Evolutionary conservation across 176 grass and related monocot genomes (phyloP), one percentile per base, ranked within the genome.

Genomic region (Themeda triandra): DNA sequence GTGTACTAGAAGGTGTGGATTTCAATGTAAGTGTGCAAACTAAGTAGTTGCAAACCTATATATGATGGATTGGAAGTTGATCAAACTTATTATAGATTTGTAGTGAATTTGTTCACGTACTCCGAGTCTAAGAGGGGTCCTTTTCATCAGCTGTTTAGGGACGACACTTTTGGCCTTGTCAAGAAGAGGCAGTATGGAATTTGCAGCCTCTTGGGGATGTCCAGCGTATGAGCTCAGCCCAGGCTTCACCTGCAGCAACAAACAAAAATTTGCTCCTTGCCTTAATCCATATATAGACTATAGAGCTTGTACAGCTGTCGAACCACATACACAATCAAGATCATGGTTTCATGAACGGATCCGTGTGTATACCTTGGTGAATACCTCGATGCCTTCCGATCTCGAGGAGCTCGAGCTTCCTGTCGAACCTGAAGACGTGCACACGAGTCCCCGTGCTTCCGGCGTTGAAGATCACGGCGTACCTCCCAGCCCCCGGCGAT

Each of bases 81-180:
- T 8, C 6, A 54, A 1, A 8, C 6, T 54, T 54, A 56, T 56
- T 21, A 8, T 21, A 23, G 19, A 58, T n/a, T 58, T n/a, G 10
- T 58, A 18, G 46, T 58, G 8, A 23, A 21, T 23, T 58, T 19
- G 21, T 59, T 37, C 23, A 65, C 71, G 0, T 86, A 95, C 90
- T 63, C 86, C 93, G 10, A 92, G 75, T 62, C 67, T 80, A 66
- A 96, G 18, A 5, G 93, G 88, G 12, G 90, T 95, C 33, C 10
- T 81, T 33, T 69, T 42, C 32, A 25, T 40, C 1, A 87, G 79
- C 63, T 45, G 2, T 2, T 1, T 0, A 75, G 93, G 93, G 63
- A 95, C 86, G 6, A 78, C 60, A 28, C 15, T 37, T 12, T 86
- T 63, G 31, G 89, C 93, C 64, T 71, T 82, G 31, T 79, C 39